Evolutionary conservation across 306 rosid genomes (phyloP).

Genomic region (Potentilla sterilis): DNA sequence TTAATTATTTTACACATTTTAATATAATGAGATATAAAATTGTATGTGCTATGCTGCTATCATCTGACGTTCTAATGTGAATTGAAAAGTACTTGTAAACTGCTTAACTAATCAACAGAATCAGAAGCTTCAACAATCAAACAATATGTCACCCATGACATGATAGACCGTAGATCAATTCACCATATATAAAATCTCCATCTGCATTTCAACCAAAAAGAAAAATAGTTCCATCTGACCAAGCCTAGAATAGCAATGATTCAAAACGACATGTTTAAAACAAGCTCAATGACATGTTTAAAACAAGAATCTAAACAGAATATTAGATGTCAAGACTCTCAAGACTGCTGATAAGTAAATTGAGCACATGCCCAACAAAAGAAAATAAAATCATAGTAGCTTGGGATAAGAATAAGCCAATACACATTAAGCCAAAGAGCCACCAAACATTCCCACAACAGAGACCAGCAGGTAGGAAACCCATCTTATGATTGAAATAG

Average conservation of each 20-base stretch:
- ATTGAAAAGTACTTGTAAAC: neutral
- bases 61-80: neutral
- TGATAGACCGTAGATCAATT: neutral
- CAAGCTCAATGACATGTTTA: neutral
- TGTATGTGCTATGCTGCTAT: neutral
- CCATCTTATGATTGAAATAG: neutral
- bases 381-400: neutral
- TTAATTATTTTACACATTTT: neutral
- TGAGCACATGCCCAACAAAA: neutral
- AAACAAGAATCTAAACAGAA: neutral
- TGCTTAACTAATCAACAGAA: neutral
- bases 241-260: neutral
- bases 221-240: neutral
- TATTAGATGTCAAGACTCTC: neutral
- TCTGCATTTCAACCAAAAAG: no score
- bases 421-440: neutral
- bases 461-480: slow-evolving; percentile 2
- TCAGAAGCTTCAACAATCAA: neutral
- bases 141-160: neutral
- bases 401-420: neutral
- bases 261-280: neutral
- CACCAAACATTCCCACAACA: neutral
- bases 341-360: neutral
- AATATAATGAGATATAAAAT: neutral
- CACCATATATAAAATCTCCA: neutral